phyloP scores from a whole-genome alignment of 75 land plant genomes.

The Larix kaempferi region DNA sequence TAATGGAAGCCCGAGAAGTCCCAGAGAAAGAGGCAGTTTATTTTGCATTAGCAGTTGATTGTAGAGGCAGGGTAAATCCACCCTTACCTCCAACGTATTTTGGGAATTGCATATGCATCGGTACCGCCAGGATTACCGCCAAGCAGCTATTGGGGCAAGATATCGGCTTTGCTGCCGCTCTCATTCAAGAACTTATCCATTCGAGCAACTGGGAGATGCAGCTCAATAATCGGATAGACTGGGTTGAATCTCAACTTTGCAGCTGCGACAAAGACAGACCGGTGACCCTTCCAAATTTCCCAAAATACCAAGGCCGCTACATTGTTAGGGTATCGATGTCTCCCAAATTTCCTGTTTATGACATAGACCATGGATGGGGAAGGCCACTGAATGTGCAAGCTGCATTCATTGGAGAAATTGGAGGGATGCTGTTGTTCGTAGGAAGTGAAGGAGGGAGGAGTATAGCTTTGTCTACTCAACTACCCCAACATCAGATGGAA shows the following conservation, averaged over 20 bases:
- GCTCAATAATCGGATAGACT: conserved; percentile 9
- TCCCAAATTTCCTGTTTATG: conserved; percentile 32
- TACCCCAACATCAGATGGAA: conserved; percentile 23
- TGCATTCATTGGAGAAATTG: background rate
- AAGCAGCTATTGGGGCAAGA: conserved; percentile 33
- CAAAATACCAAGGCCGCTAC: background rate
- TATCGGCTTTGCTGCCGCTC: conserved; percentile 20
- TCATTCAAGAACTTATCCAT: conserved; percentile 13
- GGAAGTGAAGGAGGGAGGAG: conserved; percentile 19
- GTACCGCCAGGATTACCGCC: conserved; percentile 14
- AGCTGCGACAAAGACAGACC: background rate
- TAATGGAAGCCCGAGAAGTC: conserved; percentile 15
- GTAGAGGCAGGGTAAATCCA: conserved; percentile 16
- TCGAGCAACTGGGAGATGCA: conserved; percentile 11
- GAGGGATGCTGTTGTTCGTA: conserved; percentile 21
- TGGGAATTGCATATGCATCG: conserved; percentile 46
- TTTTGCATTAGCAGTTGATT: conserved; percentile 20
- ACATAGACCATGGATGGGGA: conserved; percentile 45
- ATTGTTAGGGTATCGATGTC: conserved; percentile 17
- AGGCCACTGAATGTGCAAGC: conserved; percentile 25
- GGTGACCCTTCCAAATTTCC: background rate
- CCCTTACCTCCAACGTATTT: conserved; percentile 43
- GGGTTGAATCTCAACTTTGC: conserved; percentile 5
- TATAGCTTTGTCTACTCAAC: conserved; percentile 31
- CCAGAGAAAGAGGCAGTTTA: background rate